A percentile compares a stretch with the other conserved stretches of the same genome.
Evolutionary conservation across 2,329 filamentous ascomycete genomes (phyloP).

Genomic region (Colletotrichum spinosum): DNA sequence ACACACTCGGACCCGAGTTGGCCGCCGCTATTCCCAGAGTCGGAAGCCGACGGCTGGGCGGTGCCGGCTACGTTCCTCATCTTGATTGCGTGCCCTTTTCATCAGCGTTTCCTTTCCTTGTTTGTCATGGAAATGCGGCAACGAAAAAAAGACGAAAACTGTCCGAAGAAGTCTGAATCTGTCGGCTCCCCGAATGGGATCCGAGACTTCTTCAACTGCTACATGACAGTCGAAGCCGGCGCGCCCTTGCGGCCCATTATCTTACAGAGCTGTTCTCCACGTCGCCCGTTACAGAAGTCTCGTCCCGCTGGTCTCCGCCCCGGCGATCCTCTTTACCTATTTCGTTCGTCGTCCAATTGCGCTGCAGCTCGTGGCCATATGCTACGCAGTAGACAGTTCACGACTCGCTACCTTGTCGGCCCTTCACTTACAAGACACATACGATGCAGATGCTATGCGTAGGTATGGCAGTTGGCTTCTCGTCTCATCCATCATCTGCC

Average conservation of each 20-base stretch:
- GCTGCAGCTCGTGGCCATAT: neutral
- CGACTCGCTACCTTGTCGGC: no score
- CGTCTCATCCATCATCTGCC: no score
- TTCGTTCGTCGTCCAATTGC: constrained; percentile 13
- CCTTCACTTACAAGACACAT: no score
- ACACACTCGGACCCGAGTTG: constrained; percentile 21
- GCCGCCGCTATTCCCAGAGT: constrained; percentile 30
- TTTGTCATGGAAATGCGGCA: neutral
- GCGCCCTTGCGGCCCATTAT: neutral
- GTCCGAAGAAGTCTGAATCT: no score
- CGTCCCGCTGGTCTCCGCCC: constrained; percentile 34
- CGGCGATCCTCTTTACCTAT: constrained; percentile 27
- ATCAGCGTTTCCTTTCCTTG: neutral
- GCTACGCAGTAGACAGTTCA: neutral
- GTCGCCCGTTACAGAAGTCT: constrained; percentile 23
- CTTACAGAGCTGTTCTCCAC: neutral
- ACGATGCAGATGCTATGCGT: no score
- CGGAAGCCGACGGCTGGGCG: no score
- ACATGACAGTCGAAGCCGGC: neutral
- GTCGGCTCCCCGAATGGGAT: constrained; percentile 3
- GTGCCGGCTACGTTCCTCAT: constrained; percentile 3
- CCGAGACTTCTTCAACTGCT: neutral
- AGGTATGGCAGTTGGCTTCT: no score
- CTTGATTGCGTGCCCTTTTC: neutral
- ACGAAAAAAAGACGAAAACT: no score